Evolutionary conservation across 2,329 filamentous ascomycete genomes (phyloP), one percentile per base, ranked within the genome.

Genomic region (Boeremia lycopersici): DNA sequence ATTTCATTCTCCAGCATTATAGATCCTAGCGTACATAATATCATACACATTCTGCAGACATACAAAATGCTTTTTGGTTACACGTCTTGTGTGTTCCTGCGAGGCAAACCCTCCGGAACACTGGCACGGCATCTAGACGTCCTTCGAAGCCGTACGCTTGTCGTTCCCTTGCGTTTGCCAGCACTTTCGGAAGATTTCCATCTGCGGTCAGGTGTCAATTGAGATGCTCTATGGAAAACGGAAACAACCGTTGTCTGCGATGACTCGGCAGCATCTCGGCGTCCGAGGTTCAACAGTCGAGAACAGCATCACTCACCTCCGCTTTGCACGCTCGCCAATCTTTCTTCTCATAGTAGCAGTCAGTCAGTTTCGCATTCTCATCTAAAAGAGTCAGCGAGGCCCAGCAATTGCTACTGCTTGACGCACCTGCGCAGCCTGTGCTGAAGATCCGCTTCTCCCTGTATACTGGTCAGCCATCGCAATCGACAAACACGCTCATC

Each of bases 361-460:
- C 91, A 31, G 92, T 97, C 87, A 99, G 84, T 70, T 87, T 93
- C 48, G 84, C 80, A 70, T 98, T 96, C 72, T 98, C 93, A 19
- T 86, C 93, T 97, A 63, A 3, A 15, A 3, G 17, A 12, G 23
- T 55, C 30, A 55, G 52, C n/a, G 5, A 3, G 12, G 35, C 15
- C 6, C 12, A 13, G 12, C 5, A 17, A 15, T 43, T 28, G 17
- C 8, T 25, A 17, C n/a, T 12, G 12, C 11, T 15, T 9, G 12
- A 57, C 59, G 12, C 78, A 96, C 93, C 88, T 76, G 92, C 86
- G 72, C 93, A 98, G 54, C 93, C 95, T 2, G 93, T 98, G 80
- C 91, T 96, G 80, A 91, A 96, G 76, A 98, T 98, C 72, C 95
- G 85, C 84, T 96, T 93, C 80, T 98, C 93, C 93, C 93, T 98